These are phyloP conservation scores for Cyclostephanos invisitatus DNA, from an alignment of 108 stramenopile genomes.

Conservation along the genomic window DNA sequence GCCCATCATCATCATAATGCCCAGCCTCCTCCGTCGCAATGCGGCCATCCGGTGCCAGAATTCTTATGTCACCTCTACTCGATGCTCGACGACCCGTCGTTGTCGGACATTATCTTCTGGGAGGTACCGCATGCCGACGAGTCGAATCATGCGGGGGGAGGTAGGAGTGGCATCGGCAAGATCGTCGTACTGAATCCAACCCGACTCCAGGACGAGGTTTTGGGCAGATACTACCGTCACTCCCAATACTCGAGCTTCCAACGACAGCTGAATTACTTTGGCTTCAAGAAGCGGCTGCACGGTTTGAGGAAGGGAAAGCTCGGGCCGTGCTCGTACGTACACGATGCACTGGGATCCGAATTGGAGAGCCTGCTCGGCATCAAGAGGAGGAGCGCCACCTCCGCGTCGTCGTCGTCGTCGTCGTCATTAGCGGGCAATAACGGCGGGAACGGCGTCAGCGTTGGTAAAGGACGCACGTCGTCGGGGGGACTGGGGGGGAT, in stretches of 20 bases:
- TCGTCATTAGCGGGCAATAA: not conserved
- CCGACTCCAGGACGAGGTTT: constrained; percentile 32
- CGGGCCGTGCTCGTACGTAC: constrained; percentile 53
- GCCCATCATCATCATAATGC: not conserved
- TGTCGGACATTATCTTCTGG: constrained; percentile 45
- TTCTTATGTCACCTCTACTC: constrained; percentile 57
- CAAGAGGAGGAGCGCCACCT: constrained; percentile 19
- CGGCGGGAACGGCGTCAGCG: not conserved
- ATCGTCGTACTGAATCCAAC: constrained; percentile 50
- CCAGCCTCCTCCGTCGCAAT: not conserved
- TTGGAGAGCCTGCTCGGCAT: constrained; percentile 34
- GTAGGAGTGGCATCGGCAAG: constrained; percentile 32
- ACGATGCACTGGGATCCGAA: constrained; percentile 35
- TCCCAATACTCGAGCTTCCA: constrained; percentile 55
- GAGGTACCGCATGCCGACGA: constrained; percentile 29
- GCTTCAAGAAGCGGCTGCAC: constrained; percentile 55
- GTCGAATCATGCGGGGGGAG: constrained; percentile 19
- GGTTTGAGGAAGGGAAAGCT: constrained; percentile 48
- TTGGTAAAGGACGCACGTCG: not conserved
- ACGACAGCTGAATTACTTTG: constrained; percentile 62
- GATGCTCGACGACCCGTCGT: constrained; percentile 40
- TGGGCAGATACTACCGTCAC: constrained; percentile 59
- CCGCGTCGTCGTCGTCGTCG: not conserved
- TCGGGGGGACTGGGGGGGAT: not conserved
- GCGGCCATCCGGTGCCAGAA: constrained; percentile 36